phyloP scores from a whole-genome alignment of 306 rosid species.

The Argentina anserina region DNA sequence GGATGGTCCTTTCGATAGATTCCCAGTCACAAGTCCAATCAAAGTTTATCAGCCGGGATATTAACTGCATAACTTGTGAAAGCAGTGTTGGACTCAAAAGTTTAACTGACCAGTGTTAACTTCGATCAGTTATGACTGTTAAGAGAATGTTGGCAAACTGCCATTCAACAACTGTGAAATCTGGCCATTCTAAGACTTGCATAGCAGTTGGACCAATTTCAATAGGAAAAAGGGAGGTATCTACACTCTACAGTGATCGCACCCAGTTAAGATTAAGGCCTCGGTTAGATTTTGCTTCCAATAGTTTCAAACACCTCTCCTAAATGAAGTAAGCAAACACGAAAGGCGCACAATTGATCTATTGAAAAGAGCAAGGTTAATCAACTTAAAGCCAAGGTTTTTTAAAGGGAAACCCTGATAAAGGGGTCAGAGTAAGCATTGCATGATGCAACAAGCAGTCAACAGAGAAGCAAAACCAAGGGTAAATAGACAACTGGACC shows the following conservation, averaged over 20 bases:
- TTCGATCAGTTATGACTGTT: not conserved
- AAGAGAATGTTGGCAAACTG: not conserved
- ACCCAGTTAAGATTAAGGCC: not conserved
- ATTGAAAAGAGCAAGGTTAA: not conserved
- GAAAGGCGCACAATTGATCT: not conserved
- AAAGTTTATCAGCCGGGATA: not conserved
- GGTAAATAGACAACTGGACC: not conserved
- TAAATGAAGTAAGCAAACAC: not conserved
- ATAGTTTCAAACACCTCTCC: not conserved
- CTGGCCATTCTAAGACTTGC: not conserved
- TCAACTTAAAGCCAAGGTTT: not conserved
- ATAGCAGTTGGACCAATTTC: not conserved
- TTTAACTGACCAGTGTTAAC: too few relatives aligned
- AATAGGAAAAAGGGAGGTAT: not conserved
- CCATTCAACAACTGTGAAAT: not conserved
- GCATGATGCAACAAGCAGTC: not conserved
- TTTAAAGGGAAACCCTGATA: not conserved
- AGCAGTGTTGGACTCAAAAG: not conserved
- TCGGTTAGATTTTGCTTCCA: not conserved
- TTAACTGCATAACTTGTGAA: not conserved
- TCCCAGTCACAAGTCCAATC: not conserved
- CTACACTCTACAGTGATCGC: not conserved
- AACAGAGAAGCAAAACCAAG: not conserved
- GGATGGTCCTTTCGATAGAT: not conserved
- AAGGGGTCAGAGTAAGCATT: not conserved